Percentiles rank a stretch among this genome's conserved stretches.
phyloP scores from a whole-genome alignment of 1,139 yeast species.

The Sugiyamaella paludigena region DNA sequence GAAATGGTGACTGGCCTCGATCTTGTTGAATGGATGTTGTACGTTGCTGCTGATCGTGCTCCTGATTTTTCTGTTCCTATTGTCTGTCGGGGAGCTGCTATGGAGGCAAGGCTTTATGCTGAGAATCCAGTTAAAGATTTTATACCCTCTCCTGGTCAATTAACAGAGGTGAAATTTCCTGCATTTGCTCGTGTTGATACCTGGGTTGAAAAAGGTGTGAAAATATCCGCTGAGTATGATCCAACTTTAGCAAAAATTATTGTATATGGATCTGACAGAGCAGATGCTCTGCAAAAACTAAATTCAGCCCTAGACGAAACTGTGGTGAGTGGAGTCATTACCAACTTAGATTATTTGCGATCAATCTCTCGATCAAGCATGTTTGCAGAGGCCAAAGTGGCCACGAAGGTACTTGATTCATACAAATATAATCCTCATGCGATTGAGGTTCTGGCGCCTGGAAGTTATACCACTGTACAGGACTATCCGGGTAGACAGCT shows the following conservation, averaged over 20 bases:
- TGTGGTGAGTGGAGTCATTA: conserved; percentile 79
- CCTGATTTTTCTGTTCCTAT: conserved; percentile 62
- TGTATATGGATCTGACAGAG: conserved; percentile 86
- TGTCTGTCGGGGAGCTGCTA: conserved; percentile 75
- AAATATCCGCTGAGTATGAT: conserved; percentile 87
- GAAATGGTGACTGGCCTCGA: conserved; percentile 94
- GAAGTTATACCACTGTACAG: conserved; percentile 93
- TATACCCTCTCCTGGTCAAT: conserved; percentile 93
- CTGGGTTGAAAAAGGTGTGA: conserved; percentile 92
- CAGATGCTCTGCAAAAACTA: conserved; percentile 74
- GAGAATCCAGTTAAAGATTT: conserved; percentile 95
- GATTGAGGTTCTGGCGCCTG: conserved; percentile 78
- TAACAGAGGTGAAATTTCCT: conserved; percentile 83
- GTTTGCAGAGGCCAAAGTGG: conserved; percentile 80
- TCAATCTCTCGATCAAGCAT: conserved; percentile 78
- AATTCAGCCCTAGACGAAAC: conserved; percentile 84
- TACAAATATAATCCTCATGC: conserved; percentile 79
- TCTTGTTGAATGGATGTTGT: conserved; percentile 94
- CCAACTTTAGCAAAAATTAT: conserved; percentile 95
- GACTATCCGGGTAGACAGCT: conserved; percentile 93
- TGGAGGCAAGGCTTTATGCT: conserved; percentile 95
- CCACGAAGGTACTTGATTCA: conserved; percentile 84
- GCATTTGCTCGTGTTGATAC: conserved; percentile 89
- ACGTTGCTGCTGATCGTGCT: conserved; percentile 84
- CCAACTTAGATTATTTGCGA: conserved; percentile 86